Evolutionary conservation across 768 basidiomycete species (phyloP).

Genomic region (Mycena chlorophos): DNA sequence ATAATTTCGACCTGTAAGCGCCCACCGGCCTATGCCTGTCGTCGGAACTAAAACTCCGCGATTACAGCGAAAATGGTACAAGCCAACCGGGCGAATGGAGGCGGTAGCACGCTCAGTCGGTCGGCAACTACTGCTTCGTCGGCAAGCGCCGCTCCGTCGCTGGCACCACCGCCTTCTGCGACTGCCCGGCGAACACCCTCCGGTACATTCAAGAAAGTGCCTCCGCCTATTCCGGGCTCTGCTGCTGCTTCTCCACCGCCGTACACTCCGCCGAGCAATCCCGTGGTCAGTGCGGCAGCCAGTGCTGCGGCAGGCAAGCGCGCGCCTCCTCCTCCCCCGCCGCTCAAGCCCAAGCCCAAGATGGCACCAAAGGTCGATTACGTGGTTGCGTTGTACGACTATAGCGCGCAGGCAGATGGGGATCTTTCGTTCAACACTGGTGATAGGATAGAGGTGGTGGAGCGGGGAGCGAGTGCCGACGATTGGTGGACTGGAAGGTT

Average conservation of each 20-base stretch:
- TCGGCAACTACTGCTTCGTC: slow-evolving; percentile 37
- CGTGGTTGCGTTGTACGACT: slow-evolving; percentile 94
- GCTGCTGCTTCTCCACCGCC: slow-evolving; percentile 48
- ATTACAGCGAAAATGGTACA: slow-evolving; percentile 68
- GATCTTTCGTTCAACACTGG: slow-evolving; percentile 89
- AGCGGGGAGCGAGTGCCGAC: slow-evolving; percentile 77
- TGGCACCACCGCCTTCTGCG: slow-evolving; percentile 34
- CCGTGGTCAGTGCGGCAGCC: slow-evolving; percentile 29
- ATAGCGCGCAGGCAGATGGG: slow-evolving; percentile 89
- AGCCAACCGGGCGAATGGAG: slow-evolving; percentile 39
- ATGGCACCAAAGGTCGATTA: slow-evolving; percentile 62
- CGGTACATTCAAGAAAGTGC: slow-evolving; percentile 45
- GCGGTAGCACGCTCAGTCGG: slow-evolving; percentile 36
- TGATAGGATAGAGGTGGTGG: slow-evolving; percentile 87
- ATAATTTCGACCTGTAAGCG: slow-evolving; percentile 81
- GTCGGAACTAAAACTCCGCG: not conserved
- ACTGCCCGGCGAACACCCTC: slow-evolving; percentile 34
- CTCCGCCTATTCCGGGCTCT: slow-evolving; percentile 54
- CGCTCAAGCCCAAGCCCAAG: slow-evolving; percentile 86
- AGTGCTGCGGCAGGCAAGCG: slow-evolving; percentile 50
- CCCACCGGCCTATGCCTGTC: not conserved
- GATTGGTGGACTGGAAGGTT: slow-evolving; percentile 98
- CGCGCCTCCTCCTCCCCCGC: slow-evolving; percentile 90
- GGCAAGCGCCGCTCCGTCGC: slow-evolving; percentile 39
- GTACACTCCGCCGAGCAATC: slow-evolving; percentile 36